Conservation (phyloP, 2,329 filamentous ascomycete species). For the Nemania bipapillata region DNA sequence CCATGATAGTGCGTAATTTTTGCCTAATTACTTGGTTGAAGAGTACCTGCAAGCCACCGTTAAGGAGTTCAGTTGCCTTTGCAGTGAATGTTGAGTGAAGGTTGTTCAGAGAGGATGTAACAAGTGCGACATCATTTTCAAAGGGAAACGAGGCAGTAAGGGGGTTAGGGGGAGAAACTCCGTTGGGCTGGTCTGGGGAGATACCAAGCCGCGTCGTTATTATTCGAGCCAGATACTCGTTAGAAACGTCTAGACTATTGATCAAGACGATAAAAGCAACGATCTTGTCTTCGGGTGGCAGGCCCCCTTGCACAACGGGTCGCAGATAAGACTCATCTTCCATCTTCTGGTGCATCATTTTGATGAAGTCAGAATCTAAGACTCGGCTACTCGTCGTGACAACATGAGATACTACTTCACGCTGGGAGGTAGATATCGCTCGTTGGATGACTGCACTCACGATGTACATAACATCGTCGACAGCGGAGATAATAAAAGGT, state of each 20-base stretch:
- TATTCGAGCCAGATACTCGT: slow-evolving; percentile 90
- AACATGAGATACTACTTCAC: slow-evolving; percentile 79
- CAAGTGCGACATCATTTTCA: slow-evolving; percentile 76
- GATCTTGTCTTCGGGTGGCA: slow-evolving; percentile 88
- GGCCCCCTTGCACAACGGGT: slow-evolving; percentile 77
- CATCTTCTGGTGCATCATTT: slow-evolving; percentile 98
- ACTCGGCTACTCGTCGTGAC: slow-evolving; percentile 82
- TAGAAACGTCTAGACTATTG: slow-evolving; percentile 93
- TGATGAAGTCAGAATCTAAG: slow-evolving; percentile 88
- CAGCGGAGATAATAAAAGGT: slow-evolving; percentile 92
- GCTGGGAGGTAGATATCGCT: slow-evolving; percentile 85
- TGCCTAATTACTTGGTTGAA: slow-evolving; percentile 88
- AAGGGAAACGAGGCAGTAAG: slow-evolving; percentile 81
- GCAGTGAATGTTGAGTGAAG: slow-evolving; percentile 77
- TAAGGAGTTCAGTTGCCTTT: slow-evolving; percentile 83
- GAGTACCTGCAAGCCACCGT: slow-evolving; percentile 84
- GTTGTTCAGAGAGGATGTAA: slow-evolving; percentile 72
- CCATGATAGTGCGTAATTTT: slow-evolving; percentile 83
- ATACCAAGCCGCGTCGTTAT: slow-evolving; percentile 72
- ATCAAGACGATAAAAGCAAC: slow-evolving; percentile 91
- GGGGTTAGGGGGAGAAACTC: slow-evolving; percentile 54
- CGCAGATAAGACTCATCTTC: slow-evolving; percentile 93
- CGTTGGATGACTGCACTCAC: slow-evolving; percentile 91
- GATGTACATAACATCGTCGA: slow-evolving; percentile 99
- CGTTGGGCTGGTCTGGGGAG: slow-evolving; percentile 53